A percentile compares a stretch with the other conserved stretches of the same genome.
phyloP scores from a whole-genome alignment of 352 stramenopile species.

The Globisporangium yorkense region DNA sequence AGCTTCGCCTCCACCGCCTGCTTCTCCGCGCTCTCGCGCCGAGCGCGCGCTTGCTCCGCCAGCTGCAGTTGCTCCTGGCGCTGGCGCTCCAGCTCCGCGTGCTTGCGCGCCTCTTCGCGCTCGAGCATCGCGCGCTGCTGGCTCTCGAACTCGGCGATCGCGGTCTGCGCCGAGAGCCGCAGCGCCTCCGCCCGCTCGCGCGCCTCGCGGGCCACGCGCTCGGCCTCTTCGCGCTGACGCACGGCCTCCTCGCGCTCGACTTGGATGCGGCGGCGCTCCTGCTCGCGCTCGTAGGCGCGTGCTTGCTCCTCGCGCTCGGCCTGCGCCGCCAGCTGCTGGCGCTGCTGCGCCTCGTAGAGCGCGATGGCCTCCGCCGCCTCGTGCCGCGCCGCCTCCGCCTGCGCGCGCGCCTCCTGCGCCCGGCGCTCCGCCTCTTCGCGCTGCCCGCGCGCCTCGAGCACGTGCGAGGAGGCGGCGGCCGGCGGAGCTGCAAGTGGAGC shows the following conservation, averaged over 20 bases:
- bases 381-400: conserved; percentile 35
- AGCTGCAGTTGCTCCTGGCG: conserved; percentile 53
- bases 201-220: conserved; percentile 47
- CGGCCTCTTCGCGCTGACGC: conserved; percentile 46
- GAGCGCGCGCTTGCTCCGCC: conserved; percentile 39
- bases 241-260: conserved; percentile 37
- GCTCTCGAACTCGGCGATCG: conserved; percentile 55
- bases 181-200: conserved; percentile 63
- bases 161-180: conserved; percentile 45
- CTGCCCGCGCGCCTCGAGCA: conserved; percentile 20
- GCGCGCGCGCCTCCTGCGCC: conserved; percentile 29
- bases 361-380: conserved; percentile 37
- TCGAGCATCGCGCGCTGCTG: conserved; percentile 57
- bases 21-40: conserved; percentile 54
- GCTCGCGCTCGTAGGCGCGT: conserved; percentile 15
- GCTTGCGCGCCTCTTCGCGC: conserved; percentile 53
- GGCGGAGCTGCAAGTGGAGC: conserved; percentile 1
- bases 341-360: conserved; percentile 46
- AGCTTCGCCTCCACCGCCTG: conserved; percentile 45
- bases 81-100: conserved; percentile 52
- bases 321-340: conserved; percentile 28
- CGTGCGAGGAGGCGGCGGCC: conserved; percentile 6
- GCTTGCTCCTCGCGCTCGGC: conserved; percentile 25
- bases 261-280: conserved; percentile 47
- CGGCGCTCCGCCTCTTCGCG: conserved; percentile 49